These are phyloP conservation scores for Panaeolus cyanescens DNA, from an alignment of 768 basidiomycete species.

Conservation along the genomic window DNA sequence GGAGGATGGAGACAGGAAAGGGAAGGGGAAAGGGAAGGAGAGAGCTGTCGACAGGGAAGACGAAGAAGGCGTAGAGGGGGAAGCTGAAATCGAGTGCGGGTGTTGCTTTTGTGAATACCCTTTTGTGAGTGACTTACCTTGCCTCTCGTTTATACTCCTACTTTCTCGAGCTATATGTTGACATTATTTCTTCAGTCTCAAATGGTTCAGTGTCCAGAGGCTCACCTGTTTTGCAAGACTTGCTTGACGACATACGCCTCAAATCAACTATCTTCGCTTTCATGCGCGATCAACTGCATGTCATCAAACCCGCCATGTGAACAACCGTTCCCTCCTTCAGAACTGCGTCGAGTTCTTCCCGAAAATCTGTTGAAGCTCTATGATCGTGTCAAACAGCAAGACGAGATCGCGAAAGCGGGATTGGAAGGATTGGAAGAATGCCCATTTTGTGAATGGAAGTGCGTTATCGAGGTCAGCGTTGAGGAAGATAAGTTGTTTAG, in stretches of 20 bases:
- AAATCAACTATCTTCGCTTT: constrained; percentile 64
- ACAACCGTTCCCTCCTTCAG: constrained; percentile 64
- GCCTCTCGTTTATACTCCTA: neutral
- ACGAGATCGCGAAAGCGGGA: constrained; percentile 78
- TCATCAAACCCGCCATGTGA: constrained; percentile 70
- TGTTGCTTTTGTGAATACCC: constrained; percentile 80
- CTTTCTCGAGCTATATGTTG: neutral
- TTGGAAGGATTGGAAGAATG: constrained; percentile 86
- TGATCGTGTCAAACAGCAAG: constrained; percentile 72
- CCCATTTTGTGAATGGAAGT: constrained; percentile 88
- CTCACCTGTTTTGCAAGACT: constrained; percentile 80
- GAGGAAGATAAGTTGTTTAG: constrained; percentile 65
- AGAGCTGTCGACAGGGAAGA: constrained; percentile 38
- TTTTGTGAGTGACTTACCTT: constrained; percentile 51
- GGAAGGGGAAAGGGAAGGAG: constrained; percentile 28
- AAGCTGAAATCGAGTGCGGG: constrained; percentile 75
- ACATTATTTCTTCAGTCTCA: constrained; percentile 53
- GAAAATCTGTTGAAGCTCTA: constrained; percentile 69
- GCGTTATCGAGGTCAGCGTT: constrained; percentile 61
- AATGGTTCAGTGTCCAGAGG: constrained; percentile 88
- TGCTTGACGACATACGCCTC: constrained; percentile 75
- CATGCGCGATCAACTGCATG: constrained; percentile 75
- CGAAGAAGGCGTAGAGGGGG: constrained; percentile 47
- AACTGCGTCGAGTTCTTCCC: constrained; percentile 69
- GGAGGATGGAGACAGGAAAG: constrained; percentile 7